Evolutionary conservation across 352 stramenopile genomes (phyloP).

Genomic region (Globisporangium emineosum): DNA sequence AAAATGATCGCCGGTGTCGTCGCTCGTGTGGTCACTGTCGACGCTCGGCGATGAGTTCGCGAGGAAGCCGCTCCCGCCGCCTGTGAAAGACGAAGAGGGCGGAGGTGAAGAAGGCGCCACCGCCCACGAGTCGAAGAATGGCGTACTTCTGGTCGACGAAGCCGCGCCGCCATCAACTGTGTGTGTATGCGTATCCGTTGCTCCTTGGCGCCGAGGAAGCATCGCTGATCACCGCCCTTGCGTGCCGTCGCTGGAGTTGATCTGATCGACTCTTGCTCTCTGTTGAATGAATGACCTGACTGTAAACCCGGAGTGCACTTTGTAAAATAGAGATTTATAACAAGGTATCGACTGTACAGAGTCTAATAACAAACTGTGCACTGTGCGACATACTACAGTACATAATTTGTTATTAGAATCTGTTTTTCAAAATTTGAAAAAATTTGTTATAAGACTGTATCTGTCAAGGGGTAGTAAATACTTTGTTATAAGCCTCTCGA

Average conservation of each 20-base stretch:
- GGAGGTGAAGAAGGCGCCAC: neutral
- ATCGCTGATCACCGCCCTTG: neutral
- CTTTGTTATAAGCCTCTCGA: too few species aligned
- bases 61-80: neutral
- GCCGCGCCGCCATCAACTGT: neutral
- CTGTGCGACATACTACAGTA: too few species aligned
- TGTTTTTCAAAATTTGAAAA: too few species aligned
- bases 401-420: too few species aligned
- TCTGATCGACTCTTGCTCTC: neutral
- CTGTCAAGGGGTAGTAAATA: too few species aligned
- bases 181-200: neutral
- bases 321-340: too few species aligned
- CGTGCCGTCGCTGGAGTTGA: neutral
- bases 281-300: too few species aligned
- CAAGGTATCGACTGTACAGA: too few species aligned
- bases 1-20: slow-evolving; percentile 5
- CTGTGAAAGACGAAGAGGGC: neutral
- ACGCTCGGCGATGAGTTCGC: neutral
- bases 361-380: too few species aligned
- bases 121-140: neutral
- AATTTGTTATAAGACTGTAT: too few species aligned
- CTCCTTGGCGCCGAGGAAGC: neutral
- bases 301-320: too few species aligned
- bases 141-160: neutral
- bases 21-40: slow-evolving; percentile 9